Base-by-base conservation (phyloP, 2,329 filamentous ascomycete species). In the Cryphonectria parasitica region DNA sequence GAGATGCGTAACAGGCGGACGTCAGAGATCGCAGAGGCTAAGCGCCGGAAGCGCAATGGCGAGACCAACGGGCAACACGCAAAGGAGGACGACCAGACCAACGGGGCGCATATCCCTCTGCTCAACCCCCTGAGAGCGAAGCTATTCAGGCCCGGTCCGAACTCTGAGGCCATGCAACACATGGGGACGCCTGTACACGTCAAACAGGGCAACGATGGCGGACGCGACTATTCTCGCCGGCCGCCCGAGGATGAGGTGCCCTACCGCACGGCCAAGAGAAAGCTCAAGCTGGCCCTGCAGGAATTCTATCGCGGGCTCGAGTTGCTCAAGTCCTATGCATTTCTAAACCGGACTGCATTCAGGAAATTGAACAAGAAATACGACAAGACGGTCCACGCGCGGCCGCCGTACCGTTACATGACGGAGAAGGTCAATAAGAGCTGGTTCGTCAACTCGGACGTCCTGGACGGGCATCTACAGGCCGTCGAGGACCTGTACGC, bases 301-400 rank as follows among this genome's bases (percentile, higher is more conserved):
- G 96, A 98, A 79, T 97, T 94, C 79, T 98, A 99, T 79, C 91
- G 95, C 28, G 92, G 93, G 0, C 85, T 99, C 19, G 96, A 99
- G 78, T 84, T 98, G 62, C 86, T 99, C 71, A 98, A 98, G 82
- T 92, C 93, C 0, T 99, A 97, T 76, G 91, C 94, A 1, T 83
- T 97, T 31, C 85, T 98, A 19, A 99, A 99, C 79, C 89, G 94
- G 64, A 97, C 94, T 0, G 96, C 94, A 0, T 98, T 98, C 77
- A 91, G 95, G 43, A 99, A 99, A 80, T 94, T 99, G 78, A 98
- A 97, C 82, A 99, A 99, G 80, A 99, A 99, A 81, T 98, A 97
- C 79, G 95, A 98, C 85, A 99, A 98, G 82, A 89, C 92, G 2
- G 89, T 94, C 69, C 89, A 94, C 75, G 91, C 94, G 56, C 88